phyloP scores from a whole-genome alignment of 169 alveolate species.

The Eimeria nieschulzi region DNA sequence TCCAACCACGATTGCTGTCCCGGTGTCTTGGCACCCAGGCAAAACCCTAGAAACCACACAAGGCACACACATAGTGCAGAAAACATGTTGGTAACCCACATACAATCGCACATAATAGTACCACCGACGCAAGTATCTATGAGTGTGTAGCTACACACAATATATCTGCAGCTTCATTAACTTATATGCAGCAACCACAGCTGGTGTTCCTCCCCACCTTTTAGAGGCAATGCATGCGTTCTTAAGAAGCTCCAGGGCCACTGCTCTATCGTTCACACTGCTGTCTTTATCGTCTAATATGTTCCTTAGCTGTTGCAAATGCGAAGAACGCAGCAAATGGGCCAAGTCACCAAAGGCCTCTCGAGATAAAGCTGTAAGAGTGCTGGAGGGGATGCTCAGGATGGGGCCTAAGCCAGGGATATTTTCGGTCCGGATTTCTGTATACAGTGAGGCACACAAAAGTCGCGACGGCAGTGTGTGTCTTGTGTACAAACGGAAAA shows the following conservation, averaged over 20 bases:
- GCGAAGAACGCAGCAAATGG: conserved; percentile 83
- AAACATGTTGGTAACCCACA: too few species aligned
- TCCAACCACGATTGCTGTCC: conserved; percentile 24
- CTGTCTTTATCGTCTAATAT: conserved; percentile 82
- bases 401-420: conserved; percentile 11
- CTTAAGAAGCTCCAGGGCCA: conserved; percentile 86
- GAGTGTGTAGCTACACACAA: too few species aligned
- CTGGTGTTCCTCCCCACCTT: conserved; percentile 55
- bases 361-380: conserved; percentile 78
- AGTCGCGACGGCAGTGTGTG: background rate
- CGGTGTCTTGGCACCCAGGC: conserved; percentile 94
- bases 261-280: conserved; percentile 85
- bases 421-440: background rate
- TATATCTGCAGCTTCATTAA: too few species aligned
- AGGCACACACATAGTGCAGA: too few species aligned
- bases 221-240: conserved; percentile 86
- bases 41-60: conserved; percentile 73
- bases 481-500: too few species aligned
- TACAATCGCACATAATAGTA: too few species aligned
- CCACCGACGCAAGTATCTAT: too few species aligned
- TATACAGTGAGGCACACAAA: background rate
- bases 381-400: conserved; percentile 79
- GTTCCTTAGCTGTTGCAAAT: conserved; percentile 75
- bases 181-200: too few species aligned
- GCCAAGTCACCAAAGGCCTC: conserved; percentile 83